Percentiles rank a stretch among this genome's conserved stretches.
These are phyloP conservation scores for Pterocarpus santalinus DNA, from an alignment of 306 rosid genomes.

Conservation along the genomic window DNA sequence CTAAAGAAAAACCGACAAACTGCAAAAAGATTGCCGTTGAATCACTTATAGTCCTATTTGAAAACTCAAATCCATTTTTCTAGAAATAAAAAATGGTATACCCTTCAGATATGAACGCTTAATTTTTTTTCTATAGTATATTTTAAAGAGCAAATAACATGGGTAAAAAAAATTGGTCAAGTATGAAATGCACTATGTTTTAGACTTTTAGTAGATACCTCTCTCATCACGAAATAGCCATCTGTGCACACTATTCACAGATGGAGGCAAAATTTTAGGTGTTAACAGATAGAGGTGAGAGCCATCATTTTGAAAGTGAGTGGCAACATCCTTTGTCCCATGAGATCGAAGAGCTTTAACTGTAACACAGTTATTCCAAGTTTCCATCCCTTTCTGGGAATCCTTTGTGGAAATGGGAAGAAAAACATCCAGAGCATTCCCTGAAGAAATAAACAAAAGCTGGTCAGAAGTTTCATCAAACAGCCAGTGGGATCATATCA, in stretches of 20 bases:
- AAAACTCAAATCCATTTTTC: slow-evolving; percentile 35
- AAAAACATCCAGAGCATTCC: slow-evolving; percentile 62
- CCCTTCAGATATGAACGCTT: slow-evolving; percentile 43
- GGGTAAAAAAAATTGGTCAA: slow-evolving; percentile 32
- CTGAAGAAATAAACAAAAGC: slow-evolving; percentile 53
- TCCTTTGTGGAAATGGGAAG: slow-evolving; percentile 61
- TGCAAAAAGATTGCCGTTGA: slow-evolving; percentile 51
- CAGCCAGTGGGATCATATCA: slow-evolving; percentile 37
- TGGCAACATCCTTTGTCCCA: slow-evolving; percentile 60
- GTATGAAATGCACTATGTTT: slow-evolving; percentile 31
- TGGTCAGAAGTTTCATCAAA: slow-evolving; percentile 49
- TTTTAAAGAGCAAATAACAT: slow-evolving; percentile 38
- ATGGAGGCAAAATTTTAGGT: slow-evolving; percentile 79
- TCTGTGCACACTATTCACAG: slow-evolving; percentile 61
- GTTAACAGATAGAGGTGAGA: slow-evolving; percentile 71
- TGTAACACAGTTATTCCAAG: slow-evolving; percentile 46
- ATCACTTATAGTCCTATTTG: slow-evolving; percentile 24
- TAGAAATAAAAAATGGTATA: slow-evolving; percentile 18
- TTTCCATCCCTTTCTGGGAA: slow-evolving; percentile 50
- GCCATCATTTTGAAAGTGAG: slow-evolving; percentile 87
- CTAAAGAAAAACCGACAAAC: slow-evolving; percentile 45
- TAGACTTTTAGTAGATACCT: slow-evolving; percentile 51
- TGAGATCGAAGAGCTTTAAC: slow-evolving; percentile 45
- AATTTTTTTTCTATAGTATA: slow-evolving; percentile 36
- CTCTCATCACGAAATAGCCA: slow-evolving; percentile 71